These are phyloP conservation scores for Coemansia sp. DNA, from an alignment of 192 early-diverging fungal genomes.

Conservation along the genomic window DNA sequence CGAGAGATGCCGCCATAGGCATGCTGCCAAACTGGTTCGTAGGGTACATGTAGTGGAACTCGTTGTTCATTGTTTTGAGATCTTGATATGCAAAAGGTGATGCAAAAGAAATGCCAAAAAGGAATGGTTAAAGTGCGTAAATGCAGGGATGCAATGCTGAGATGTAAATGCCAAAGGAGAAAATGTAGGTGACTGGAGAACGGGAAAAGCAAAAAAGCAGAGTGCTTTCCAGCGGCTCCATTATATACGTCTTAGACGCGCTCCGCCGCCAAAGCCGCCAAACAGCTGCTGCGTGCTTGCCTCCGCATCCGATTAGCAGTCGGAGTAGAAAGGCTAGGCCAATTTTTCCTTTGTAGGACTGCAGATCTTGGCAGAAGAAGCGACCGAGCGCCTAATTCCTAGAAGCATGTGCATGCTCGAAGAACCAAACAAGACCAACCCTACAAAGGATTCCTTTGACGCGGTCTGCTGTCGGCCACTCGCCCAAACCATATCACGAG, in stretches of 20 bases:
- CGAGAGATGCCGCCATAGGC: conserved; percentile 3
- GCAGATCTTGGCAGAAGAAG: conserved; percentile 1
- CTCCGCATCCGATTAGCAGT: not conserved
- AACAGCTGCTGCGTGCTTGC: not conserved
- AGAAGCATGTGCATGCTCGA: not conserved
- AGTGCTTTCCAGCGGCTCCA: not conserved
- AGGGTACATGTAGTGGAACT: conserved; percentile 40
- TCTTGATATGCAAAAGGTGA: conserved; percentile 1
- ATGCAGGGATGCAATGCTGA: not conserved
- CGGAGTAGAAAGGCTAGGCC: conserved; percentile 1
- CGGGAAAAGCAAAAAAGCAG: conserved; percentile 1
- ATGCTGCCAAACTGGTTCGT: conserved; percentile 18
- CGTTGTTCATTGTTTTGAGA: conserved; percentile 10
- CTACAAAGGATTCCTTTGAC: conserved; percentile 13
- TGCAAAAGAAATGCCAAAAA: conserved; percentile 7
- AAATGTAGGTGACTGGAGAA: conserved; percentile 3
- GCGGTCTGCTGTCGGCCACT: not conserved
- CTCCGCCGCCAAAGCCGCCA: not conserved
- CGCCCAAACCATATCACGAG: not conserved
- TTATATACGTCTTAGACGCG: not conserved
- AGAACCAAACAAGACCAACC: conserved; percentile 4
- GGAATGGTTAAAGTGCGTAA: not conserved
- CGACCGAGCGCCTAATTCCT: not conserved
- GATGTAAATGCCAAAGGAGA: not conserved
- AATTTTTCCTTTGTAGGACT: conserved; percentile 1